These are phyloP conservation scores for Pseudoneurospora amorphoporcata DNA, from an alignment of 495 filamentous ascomycete genomes.

Conservation along the genomic window DNA sequence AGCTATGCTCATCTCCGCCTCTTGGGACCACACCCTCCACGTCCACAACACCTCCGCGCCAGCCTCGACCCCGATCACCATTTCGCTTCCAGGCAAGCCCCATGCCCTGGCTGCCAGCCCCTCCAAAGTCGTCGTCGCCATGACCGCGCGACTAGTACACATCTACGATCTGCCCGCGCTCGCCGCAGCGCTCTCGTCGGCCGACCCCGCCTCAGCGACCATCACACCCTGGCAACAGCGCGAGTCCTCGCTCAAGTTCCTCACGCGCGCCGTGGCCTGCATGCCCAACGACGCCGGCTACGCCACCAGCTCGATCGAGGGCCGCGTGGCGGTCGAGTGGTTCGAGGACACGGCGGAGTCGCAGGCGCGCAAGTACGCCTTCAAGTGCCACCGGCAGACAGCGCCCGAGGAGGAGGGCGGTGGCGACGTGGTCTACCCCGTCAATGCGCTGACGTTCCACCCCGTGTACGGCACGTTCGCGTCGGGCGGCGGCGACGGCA, in stretches of 20 bases:
- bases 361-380: conserved; percentile 89
- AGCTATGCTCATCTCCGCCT: conserved; percentile 71
- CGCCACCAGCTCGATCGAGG: conserved; percentile 80
- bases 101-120: conserved; percentile 75
- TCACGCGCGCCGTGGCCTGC: conserved; percentile 86
- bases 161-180: conserved; percentile 83
- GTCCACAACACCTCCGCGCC: conserved; percentile 52
- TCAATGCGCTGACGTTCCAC: conserved; percentile 90
- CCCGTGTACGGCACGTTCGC: conserved; percentile 87
- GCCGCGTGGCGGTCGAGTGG: conserved; percentile 92
- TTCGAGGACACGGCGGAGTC: conserved; percentile 80
- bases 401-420: conserved; percentile 39
- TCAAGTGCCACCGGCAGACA: conserved; percentile 88
- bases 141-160: conserved; percentile 82
- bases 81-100: conserved; percentile 70
- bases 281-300: conserved; percentile 95
- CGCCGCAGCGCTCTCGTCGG: conserved; percentile 41
- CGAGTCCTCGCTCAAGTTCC: conserved; percentile 89
- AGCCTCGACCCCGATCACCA: conserved; percentile 37
- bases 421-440: conserved; percentile 86
- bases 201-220: conserved; percentile 26
- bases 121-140: conserved; percentile 83
- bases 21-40: conserved; percentile 88
- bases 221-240: conserved; percentile 79
- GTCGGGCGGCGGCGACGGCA: conserved; percentile 83